Percentiles rank a stretch among this genome's conserved stretches.
Evolutionary conservation across 2,329 filamentous ascomycete species (phyloP).

Genomic region (Aspergillus hortae): DNA sequence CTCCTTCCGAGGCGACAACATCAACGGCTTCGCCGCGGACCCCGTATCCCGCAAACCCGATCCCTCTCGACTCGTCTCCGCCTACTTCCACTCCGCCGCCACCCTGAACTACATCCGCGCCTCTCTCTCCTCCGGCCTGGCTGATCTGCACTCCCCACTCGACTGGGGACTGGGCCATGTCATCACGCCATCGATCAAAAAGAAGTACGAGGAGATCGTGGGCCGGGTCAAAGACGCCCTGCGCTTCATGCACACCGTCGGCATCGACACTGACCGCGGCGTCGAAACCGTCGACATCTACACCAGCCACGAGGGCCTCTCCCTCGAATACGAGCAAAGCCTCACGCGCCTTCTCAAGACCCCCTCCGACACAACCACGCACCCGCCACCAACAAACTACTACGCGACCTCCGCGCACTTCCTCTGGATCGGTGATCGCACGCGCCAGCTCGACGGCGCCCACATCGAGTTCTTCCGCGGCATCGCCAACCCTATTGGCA

Average conservation of each 20-base stretch:
- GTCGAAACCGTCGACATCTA: slow-evolving; percentile 91
- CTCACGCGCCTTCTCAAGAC: slow-evolving; percentile 73
- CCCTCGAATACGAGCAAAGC: slow-evolving; percentile 90
- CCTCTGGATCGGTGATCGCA: slow-evolving; percentile 97
- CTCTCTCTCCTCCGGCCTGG: slow-evolving; percentile 80
- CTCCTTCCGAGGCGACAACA: slow-evolving; percentile 90
- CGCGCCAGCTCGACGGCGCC: slow-evolving; percentile 84
- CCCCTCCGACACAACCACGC: slow-evolving; percentile 54
- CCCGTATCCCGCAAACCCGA: slow-evolving; percentile 74
- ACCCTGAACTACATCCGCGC: slow-evolving; percentile 91
- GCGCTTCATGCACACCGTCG: slow-evolving; percentile 90
- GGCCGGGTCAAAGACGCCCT: slow-evolving; percentile 83
- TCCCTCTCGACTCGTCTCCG: slow-evolving; percentile 77
- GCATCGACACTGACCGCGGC: slow-evolving; percentile 78
- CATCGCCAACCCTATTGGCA: slow-evolving; percentile 90
- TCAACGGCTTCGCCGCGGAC: slow-evolving; percentile 73
- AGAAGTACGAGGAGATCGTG: slow-evolving; percentile 82
- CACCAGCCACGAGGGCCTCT: slow-evolving; percentile 90
- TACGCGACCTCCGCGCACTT: slow-evolving; percentile 97
- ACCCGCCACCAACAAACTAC: slow-evolving; percentile 53
- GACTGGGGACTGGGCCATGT: slow-evolving; percentile 96
- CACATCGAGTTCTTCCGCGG: slow-evolving; percentile 98
- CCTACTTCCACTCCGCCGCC: slow-evolving; percentile 92
- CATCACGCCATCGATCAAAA: slow-evolving; percentile 73
- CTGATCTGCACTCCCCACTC: slow-evolving; percentile 86